Evolutionary conservation across 139 green algal species (phyloP).

Genomic region (Chlorokybus atmophyticus): DNA sequence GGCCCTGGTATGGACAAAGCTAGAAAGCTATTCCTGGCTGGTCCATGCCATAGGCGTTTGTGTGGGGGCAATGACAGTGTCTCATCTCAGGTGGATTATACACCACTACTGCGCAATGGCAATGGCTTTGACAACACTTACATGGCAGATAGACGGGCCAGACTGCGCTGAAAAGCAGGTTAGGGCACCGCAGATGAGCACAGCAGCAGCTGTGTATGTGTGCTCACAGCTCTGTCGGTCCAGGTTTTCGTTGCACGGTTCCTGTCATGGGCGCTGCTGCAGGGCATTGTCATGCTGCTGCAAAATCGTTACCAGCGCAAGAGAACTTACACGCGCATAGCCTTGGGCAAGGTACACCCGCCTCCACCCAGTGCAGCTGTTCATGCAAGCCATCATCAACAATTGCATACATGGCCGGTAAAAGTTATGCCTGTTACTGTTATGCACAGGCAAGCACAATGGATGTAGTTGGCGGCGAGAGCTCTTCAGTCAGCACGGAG

Average conservation of each 20-base stretch:
- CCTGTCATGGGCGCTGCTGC: slow-evolving; percentile 19
- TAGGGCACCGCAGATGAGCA: neutral
- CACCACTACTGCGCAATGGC: slow-evolving; percentile 82
- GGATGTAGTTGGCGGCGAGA: slow-evolving; percentile 4
- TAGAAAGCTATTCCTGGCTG: neutral
- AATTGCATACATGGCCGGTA: neutral
- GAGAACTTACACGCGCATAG: slow-evolving; percentile 27
- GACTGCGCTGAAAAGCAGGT: slow-evolving; percentile 23
- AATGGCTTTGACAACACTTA: slow-evolving; percentile 63
- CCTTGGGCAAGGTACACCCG: slow-evolving; percentile 23
- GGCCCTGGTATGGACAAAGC: slow-evolving; percentile 43
- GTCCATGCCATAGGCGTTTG: too few species aligned
- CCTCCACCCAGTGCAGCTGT: slow-evolving; percentile 8
- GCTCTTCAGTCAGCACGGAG: neutral
- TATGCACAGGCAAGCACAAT: neutral
- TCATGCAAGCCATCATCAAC: slow-evolving; percentile 3
- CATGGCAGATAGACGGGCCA: slow-evolving; percentile 58
- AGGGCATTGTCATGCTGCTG: slow-evolving; percentile 28
- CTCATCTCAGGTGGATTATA: slow-evolving; percentile 62
- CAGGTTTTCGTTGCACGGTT: slow-evolving; percentile 19
- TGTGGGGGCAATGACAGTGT: slow-evolving; percentile 18
- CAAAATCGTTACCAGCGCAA: slow-evolving; percentile 29
- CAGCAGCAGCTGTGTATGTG: neutral
- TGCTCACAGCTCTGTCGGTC: neutral
- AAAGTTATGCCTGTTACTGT: neutral